A percentile compares a stretch with the other conserved stretches of the same genome.
These are phyloP conservation scores for Amanita pallidorosea DNA, from an alignment of 768 basidiomycete genomes.

Conservation along the genomic window DNA sequence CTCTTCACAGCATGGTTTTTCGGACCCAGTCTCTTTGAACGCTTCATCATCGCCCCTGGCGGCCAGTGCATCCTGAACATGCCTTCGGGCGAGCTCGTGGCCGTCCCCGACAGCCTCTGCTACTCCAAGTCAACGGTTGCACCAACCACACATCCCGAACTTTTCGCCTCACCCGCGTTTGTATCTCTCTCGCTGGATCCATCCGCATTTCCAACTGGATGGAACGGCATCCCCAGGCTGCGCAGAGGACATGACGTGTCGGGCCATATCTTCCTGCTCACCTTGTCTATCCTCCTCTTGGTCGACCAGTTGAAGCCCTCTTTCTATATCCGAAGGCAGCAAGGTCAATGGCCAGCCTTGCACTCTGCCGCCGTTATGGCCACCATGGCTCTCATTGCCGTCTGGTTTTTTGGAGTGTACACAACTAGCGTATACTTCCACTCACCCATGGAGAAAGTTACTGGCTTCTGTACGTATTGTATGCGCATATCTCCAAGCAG, in stretches of 20 bases:
- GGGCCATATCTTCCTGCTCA: conserved; percentile 87
- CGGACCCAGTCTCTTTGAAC: conserved; percentile 66
- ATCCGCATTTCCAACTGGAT: conserved; percentile 26
- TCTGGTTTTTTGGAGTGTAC: conserved; percentile 67
- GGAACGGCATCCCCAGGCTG: conserved; percentile 47
- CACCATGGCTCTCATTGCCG: conserved; percentile 35
- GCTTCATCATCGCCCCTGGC: conserved; percentile 54
- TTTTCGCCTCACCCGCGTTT: conserved; percentile 37
- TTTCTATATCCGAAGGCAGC: conserved; percentile 20
- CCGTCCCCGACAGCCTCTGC: conserved; percentile 52
- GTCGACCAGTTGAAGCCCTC: conserved; percentile 61
- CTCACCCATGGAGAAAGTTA: conserved; percentile 75
- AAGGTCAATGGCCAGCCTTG: conserved; percentile 23
- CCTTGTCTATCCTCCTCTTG: conserved; percentile 69
- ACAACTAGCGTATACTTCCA: conserved; percentile 92
- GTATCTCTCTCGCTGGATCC: conserved; percentile 11
- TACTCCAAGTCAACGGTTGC: conserved; percentile 38
- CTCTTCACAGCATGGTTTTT: conserved; percentile 83
- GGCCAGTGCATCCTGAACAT: conserved; percentile 66
- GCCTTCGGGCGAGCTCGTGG: conserved; percentile 41
- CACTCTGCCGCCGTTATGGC: conserved; percentile 39
- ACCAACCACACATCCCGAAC: conserved; percentile 46
- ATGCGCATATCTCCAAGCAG: neutral
- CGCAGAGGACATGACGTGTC: conserved; percentile 86
- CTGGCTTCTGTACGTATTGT: conserved; percentile 62